These are phyloP conservation scores for Nothophytophthora sp. DNA, from an alignment of 352 stramenopile species.

Conservation along the genomic window DNA sequence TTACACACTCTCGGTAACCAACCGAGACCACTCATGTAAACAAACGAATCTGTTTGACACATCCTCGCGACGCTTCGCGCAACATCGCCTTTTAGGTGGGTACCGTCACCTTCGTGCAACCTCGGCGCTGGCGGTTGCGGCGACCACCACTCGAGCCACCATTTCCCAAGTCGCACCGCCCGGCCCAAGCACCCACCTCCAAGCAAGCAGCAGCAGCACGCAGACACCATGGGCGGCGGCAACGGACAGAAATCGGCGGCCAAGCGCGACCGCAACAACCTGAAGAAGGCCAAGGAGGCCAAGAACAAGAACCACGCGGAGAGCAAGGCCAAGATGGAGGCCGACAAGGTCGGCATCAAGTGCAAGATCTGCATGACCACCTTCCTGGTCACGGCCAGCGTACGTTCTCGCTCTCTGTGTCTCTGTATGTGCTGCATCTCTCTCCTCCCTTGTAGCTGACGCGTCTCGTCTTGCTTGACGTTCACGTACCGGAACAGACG, in stretches of 20 bases:
- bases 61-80: neutral
- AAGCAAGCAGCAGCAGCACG: too few relatives aligned
- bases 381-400: slow-evolving; percentile 84
- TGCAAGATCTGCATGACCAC: slow-evolving; percentile 90
- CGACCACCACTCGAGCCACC: slow-evolving; percentile 6
- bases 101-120: too few relatives aligned
- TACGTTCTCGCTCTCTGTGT: too few relatives aligned
- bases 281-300: slow-evolving; percentile 85
- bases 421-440: neutral
- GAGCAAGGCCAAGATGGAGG: slow-evolving; percentile 83
- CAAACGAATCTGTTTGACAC: too few relatives aligned
- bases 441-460: slow-evolving; percentile 1
- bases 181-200: slow-evolving; percentile 14
- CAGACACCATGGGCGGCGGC: slow-evolving; percentile 69
- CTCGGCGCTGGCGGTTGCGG: too few relatives aligned
- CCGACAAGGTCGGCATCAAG: slow-evolving; percentile 78
- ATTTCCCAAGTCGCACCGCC: slow-evolving; percentile 21
- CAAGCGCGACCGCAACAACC: slow-evolving; percentile 83
- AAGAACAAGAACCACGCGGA: slow-evolving; percentile 82
- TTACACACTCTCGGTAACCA: too few relatives aligned
- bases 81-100: too few relatives aligned
- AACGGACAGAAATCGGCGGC: slow-evolving; percentile 84
- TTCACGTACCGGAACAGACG: slow-evolving; percentile 24
- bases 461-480: neutral
- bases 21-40: too few relatives aligned